Conservation (phyloP, 2,329 filamentous ascomycete genomes). For the Diaporthe australafricana region DNA sequence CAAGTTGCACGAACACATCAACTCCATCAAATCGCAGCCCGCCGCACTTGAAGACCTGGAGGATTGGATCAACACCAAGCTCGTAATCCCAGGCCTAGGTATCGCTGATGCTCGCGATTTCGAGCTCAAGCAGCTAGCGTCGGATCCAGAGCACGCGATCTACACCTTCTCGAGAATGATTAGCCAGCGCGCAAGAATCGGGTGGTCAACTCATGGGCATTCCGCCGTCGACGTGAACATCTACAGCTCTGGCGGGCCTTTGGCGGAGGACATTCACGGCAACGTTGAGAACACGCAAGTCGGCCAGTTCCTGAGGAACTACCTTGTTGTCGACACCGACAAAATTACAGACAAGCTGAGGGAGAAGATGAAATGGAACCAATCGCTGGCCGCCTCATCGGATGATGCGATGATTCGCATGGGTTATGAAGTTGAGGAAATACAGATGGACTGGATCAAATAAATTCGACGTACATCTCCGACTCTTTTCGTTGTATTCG, state of each 20-base stretch:
- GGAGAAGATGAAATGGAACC: conserved; percentile 57
- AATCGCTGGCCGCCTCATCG: conserved; percentile 16
- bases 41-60: conserved; percentile 56
- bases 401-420: conserved; percentile 16
- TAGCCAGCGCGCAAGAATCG: conserved; percentile 86
- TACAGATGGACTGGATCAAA: conserved; percentile 27
- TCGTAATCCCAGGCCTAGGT: conserved; percentile 79
- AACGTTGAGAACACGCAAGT: conserved; percentile 97
- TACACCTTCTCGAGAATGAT: conserved; percentile 84
- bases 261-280: conserved; percentile 74
- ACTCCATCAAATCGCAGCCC: conserved; percentile 46
- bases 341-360: conserved; percentile 81
- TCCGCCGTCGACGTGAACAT: conserved; percentile 96
- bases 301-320: conserved; percentile 82
- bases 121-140: conserved; percentile 77
- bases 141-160: conserved; percentile 64
- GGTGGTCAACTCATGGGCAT: conserved; percentile 96
- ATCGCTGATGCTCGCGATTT: conserved; percentile 77
- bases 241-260: conserved; percentile 80
- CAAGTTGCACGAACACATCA: conserved; percentile 71
- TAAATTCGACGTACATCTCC: background rate
- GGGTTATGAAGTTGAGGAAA: conserved; percentile 30
- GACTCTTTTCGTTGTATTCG: background rate
- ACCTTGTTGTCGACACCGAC: conserved; percentile 83
- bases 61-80: conserved; percentile 74